Evolutionary conservation across 139 green algal species (phyloP).

Genomic region (Chlorella ohadii): DNA sequence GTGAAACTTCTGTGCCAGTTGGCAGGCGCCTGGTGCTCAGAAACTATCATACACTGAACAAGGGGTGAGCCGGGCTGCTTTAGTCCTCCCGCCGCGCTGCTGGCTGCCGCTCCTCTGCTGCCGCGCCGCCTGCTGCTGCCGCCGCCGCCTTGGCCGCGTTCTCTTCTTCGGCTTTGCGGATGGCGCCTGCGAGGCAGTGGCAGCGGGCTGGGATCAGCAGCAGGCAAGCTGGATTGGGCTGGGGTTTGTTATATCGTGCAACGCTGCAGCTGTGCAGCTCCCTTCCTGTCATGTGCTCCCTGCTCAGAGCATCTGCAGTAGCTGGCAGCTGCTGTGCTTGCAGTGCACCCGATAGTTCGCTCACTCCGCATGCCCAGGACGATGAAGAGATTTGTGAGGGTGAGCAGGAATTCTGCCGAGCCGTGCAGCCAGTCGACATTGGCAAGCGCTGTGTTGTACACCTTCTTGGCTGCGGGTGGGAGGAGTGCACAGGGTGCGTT

Average conservation of each 20-base stretch:
- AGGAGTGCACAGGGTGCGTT: too few species aligned
- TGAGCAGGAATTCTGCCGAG: constrained; percentile 93
- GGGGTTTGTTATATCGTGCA: too few species aligned
- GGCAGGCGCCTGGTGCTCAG: too few species aligned
- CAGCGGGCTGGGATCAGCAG: too few species aligned
- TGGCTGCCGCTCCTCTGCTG: constrained; percentile 3
- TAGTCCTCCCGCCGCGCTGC: not conserved
- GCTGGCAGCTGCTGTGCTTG: too few species aligned
- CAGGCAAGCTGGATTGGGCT: too few species aligned
- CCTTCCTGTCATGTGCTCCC: too few species aligned
- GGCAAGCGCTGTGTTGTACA: constrained; percentile 85
- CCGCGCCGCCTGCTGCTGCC: not conserved
- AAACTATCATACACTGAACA: not conserved
- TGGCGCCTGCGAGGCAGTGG: constrained; percentile 28
- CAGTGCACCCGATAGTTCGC: too few species aligned
- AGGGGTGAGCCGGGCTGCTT: not conserved
- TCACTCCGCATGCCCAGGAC: constrained; percentile 60
- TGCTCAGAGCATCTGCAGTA: too few species aligned
- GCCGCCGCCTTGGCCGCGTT: constrained; percentile 6
- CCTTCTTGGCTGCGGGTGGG: constrained; percentile 78
- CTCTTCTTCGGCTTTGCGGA: constrained; percentile 45
- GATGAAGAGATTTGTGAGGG: constrained; percentile 96
- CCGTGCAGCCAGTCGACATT: constrained; percentile 99
- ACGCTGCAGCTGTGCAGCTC: too few species aligned
- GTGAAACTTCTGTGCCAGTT: too few species aligned